Evolutionary conservation across 2,329 filamentous ascomycete genomes (phyloP), one percentile per base, ranked within the genome.

Genomic region (Fusarium sororula): DNA sequence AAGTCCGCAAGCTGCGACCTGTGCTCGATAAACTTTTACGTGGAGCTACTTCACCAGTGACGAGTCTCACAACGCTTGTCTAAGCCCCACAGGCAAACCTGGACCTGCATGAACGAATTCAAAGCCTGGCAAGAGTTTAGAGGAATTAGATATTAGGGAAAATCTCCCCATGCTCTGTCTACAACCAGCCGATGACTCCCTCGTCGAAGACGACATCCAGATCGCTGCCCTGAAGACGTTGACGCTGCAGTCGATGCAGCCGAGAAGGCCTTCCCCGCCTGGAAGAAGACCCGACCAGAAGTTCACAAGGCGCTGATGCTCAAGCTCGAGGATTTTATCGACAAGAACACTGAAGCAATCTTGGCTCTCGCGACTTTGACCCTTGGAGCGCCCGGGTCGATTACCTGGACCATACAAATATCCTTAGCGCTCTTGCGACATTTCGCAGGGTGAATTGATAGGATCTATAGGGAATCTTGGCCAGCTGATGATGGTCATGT

Each of bases 391-490:
- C n/a, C 5, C 1, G 13, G 18, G 17, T 13, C 42, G 17, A 18
- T 18, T 18, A 6, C n/a, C 0, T 24, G 42, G n/a, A 3, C 5
- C 6, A 44, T 6, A 13, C n/a, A 44, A 11, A 24, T 18, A 7
- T 18, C 10, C 42, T 44, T 11, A 0, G 11, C n/a, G n/a, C 42
- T 13, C 15, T 44, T 44, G 2, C 15, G n/a, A 2, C 6, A 24
- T 24, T 24, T 44, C n/a, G 15, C n/a, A 4, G 7, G 10, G 15
- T 24, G 4, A 0, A 18, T 24, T 24, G 15, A 44, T 24, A 18
- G 13, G 7, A 1, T 13, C 15, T 0, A 12, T 13, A 0, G n/a
- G 4, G n/a, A 24, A 1, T 18, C 17, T 8, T 1, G 10, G 15
- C 7, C 11, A 26, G 11, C n/a, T 6, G n/a, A 18, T 0, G 1